Evolutionary conservation across 768 basidiomycete species (phyloP).

Genomic region (Epithele typhae): DNA sequence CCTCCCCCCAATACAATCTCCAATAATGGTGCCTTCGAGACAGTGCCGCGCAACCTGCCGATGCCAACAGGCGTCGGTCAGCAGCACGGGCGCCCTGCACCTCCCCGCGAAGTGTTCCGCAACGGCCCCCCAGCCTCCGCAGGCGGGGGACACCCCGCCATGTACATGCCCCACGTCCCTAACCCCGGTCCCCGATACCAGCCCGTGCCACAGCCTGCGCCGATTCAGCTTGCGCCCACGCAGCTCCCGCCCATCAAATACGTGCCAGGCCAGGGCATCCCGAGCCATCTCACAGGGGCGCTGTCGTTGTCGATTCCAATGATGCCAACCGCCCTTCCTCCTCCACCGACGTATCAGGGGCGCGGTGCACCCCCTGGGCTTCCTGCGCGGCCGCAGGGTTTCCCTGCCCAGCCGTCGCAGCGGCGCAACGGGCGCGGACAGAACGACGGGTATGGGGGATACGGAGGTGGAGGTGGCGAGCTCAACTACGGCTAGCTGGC

Average conservation of each 20-base stretch:
- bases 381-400: slow-evolving; percentile 5
- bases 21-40: slow-evolving; percentile 15
- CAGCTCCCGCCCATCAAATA: slow-evolving; percentile 18
- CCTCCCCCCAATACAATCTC: slow-evolving; percentile 18
- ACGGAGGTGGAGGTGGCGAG: slow-evolving; percentile 18
- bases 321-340: slow-evolving; percentile 6
- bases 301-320: not conserved
- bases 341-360: slow-evolving; percentile 8
- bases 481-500: slow-evolving; percentile 33
- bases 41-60: slow-evolving; percentile 20
- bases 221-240: slow-evolving; percentile 9
- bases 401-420: slow-evolving; percentile 15
- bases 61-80: slow-evolving; percentile 16
- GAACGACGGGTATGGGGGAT: slow-evolving; percentile 10
- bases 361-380: not conserved
- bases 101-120: slow-evolving; percentile 32
- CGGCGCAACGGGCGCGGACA: slow-evolving; percentile 1
- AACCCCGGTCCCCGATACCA: slow-evolving; percentile 2
- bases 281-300: slow-evolving; percentile 7
- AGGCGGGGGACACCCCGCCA: slow-evolving; percentile 5
- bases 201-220: not conserved
- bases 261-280: slow-evolving; percentile 20
- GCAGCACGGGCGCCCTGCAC: slow-evolving; percentile 29
- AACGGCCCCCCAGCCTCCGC: slow-evolving; percentile 19
- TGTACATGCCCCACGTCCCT: slow-evolving; percentile 7